Percentiles rank a stretch among this genome's conserved stretches.
These are phyloP conservation scores for Salicornia ramosissima DNA, from an alignment of 148 eudicot genomes.

Conservation along the genomic window DNA sequence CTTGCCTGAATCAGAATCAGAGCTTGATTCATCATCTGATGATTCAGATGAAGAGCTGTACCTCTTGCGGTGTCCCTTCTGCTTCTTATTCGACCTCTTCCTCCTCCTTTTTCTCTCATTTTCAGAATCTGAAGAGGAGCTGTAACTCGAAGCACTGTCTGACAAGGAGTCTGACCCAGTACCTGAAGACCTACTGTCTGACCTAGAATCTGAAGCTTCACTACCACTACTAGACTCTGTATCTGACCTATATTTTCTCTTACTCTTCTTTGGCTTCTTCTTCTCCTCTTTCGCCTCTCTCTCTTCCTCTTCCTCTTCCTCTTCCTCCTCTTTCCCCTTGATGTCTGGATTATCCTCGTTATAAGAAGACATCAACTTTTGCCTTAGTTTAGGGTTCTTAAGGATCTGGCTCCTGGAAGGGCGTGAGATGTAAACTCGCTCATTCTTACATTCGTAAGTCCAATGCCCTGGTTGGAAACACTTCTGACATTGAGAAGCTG, in stretches of 20 bases:
- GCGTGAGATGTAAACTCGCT: constrained; percentile 77
- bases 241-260: constrained; percentile 68
- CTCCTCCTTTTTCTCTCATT: constrained; percentile 62
- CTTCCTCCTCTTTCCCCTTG: constrained; percentile 29
- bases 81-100: constrained; percentile 31
- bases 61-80: constrained; percentile 51
- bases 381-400: constrained; percentile 80
- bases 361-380: constrained; percentile 43
- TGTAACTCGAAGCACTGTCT: constrained; percentile 60
- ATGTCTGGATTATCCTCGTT: constrained; percentile 61
- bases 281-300: constrained; percentile 23
- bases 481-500: constrained; percentile 71
- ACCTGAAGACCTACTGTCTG: constrained; percentile 52
- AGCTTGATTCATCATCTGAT: constrained; percentile 55
- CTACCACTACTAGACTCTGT: constrained; percentile 55
- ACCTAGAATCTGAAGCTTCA: constrained; percentile 72
- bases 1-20: constrained; percentile 64
- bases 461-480: constrained; percentile 87
- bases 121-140: constrained; percentile 68
- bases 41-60: constrained; percentile 75
- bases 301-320: constrained; percentile 31
- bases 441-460: constrained; percentile 98
- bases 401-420: constrained; percentile 80
- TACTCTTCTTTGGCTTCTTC: constrained; percentile 43
- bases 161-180: constrained; percentile 61